Base-by-base conservation (phyloP, 1,139 yeast species). In the Yamadazyma diospyri region DNA sequence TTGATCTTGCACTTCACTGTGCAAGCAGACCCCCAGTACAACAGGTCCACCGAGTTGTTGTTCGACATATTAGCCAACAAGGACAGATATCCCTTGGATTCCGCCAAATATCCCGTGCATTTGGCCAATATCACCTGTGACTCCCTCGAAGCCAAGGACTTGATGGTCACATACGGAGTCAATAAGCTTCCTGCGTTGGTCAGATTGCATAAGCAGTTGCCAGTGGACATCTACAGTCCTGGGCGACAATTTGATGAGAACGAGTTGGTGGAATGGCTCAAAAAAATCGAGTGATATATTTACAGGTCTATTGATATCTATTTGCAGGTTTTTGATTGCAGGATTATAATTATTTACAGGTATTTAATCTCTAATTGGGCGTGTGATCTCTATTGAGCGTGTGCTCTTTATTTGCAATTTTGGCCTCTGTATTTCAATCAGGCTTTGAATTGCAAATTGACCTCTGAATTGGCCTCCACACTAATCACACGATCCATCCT, bases 111-210 rank as follows among this genome's bases (percentile, higher is more conserved):
- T 12, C 54, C 61, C 3, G 69, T 83, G 27, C 76, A 77, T 42
- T 62, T 79, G 56, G 92, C 80, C 11, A 88, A 82, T 50, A 70
- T 85, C 15, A 81, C 83, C 46, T 69, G 78, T 27, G 92, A 83
- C 45, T 75, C 76, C 37, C 70, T 71, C 8, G 87, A 75, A 3
- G 78, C 81, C 10, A 66, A 72, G 34, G 85, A 76, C 11, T 57
- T 84, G 33, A 58, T 78, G 57, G 54, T 69, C 24, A 69, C 79
- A 26, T 85, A 81, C 50, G 76, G 69, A 35, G 78, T 83, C 12
- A 30, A 38, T 18, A 59, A 65, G 29, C 64, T 84, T 5, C 95
- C 95, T 2, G 70, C 81, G 0, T 60, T 86, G 6, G 78, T 86
- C 2, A 76, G 84, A 16, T 65, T 85, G 33, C 64, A 73, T 40